A percentile compares a stretch with the other conserved stretches of the same genome.
Evolutionary conservation across 108 stramenopile genomes (phyloP).

Genomic region (Pseudonitzschia multistriata): DNA sequence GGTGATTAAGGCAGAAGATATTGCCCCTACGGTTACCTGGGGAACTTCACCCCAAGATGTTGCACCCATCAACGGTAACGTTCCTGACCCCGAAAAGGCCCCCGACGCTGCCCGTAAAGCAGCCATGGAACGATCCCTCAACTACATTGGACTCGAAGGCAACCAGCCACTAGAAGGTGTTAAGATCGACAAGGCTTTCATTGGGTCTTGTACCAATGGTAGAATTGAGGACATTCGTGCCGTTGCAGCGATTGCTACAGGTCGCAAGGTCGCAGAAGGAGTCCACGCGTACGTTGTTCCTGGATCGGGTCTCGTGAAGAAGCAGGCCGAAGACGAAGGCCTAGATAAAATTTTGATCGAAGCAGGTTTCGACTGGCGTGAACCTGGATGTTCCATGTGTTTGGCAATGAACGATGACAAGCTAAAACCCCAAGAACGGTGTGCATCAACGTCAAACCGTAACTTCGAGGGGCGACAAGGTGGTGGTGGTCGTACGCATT

Average conservation of each 20-base stretch:
- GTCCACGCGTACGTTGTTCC: conserved; percentile 95
- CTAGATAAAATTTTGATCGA: conserved; percentile 87
- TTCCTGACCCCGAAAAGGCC: conserved; percentile 72
- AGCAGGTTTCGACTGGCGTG: conserved; percentile 94
- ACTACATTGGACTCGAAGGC: conserved; percentile 90
- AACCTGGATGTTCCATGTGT: conserved; percentile 96
- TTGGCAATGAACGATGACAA: conserved; percentile 95
- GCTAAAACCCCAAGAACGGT: conserved; percentile 88
- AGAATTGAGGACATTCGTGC: conserved; percentile 93
- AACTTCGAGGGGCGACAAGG: conserved; percentile 97
- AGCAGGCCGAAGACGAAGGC: conserved; percentile 90
- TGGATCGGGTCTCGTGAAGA: conserved; percentile 92
- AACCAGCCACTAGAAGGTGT: conserved; percentile 78
- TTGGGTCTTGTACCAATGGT: conserved; percentile 94
- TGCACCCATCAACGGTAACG: conserved; percentile 74
- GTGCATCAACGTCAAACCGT: conserved; percentile 93
- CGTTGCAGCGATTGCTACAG: conserved; percentile 88
- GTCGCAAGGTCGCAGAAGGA: conserved; percentile 78
- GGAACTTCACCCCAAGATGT: conserved; percentile 93
- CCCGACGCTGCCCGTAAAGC: conserved; percentile 67
- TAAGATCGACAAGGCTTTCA: conserved; percentile 87
- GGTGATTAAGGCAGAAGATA: conserved; percentile 84
- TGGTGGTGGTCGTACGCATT: conserved; percentile 89
- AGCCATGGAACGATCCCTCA: conserved; percentile 80
- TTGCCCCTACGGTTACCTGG: conserved; percentile 94